These are phyloP conservation scores for Fraxinus angustifolia DNA, from an alignment of 305 asterid species.

Conservation along the genomic window DNA sequence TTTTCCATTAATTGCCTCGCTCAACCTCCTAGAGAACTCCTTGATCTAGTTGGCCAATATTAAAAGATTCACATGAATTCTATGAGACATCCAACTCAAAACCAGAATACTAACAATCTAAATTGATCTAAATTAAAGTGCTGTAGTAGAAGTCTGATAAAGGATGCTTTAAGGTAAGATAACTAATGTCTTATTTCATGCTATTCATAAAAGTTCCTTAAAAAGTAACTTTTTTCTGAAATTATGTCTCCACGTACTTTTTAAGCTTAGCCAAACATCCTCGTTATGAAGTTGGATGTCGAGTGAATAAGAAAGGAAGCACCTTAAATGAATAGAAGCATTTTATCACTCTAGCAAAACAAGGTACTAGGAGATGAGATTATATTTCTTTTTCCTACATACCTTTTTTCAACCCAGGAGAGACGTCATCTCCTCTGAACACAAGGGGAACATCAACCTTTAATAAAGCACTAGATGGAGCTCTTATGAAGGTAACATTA, in stretches of 20 bases:
- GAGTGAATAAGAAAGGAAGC: background rate
- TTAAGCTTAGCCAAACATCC: background rate
- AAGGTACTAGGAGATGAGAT: background rate
- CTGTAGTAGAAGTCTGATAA: background rate
- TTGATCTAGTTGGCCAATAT: background rate
- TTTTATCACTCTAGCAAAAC: background rate
- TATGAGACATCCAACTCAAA: background rate
- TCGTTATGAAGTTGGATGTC: background rate
- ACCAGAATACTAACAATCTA: background rate
- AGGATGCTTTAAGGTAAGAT: background rate
- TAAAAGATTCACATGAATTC: background rate
- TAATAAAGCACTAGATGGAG: conserved; percentile 75
- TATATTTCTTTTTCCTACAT: background rate
- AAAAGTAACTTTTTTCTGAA: background rate
- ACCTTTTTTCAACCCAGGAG: conserved; percentile 94
- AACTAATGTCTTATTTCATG: background rate
- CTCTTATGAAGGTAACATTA: conserved; percentile 85
- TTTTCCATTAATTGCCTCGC: background rate
- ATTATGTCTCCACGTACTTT: background rate
- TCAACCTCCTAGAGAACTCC: background rate
- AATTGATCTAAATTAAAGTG: background rate
- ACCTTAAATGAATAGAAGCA: background rate
- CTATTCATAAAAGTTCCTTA: background rate
- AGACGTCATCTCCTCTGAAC: conserved; percentile 80
- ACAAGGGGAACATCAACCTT: conserved; percentile 85